These are phyloP conservation scores for Nemania sp. DNA, from an alignment of 2,329 filamentous ascomycete species.

Conservation along the genomic window DNA sequence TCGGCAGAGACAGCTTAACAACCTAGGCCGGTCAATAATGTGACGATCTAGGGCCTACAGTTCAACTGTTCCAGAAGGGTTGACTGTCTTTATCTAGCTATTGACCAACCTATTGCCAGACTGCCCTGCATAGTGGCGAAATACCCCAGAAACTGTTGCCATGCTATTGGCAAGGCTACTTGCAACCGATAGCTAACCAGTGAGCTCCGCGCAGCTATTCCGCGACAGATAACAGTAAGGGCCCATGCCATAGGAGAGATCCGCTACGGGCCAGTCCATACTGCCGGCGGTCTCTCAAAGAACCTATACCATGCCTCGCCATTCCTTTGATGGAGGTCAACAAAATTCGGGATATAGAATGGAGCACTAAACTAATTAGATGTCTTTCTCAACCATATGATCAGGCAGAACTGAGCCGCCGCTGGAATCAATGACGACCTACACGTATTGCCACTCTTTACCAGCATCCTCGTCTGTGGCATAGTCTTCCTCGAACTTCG, in stretches of 20 bases:
- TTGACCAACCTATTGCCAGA: background rate
- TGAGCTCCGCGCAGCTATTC: too few relatives aligned
- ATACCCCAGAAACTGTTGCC: background rate
- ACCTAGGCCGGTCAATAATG: background rate
- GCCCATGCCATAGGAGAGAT: background rate
- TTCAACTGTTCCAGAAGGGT: too few relatives aligned
- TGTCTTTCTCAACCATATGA: background rate
- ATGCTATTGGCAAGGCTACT: background rate
- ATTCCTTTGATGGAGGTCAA: background rate
- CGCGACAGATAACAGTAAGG: background rate
- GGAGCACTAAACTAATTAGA: background rate
- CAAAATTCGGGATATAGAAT: background rate
- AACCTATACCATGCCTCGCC: background rate
- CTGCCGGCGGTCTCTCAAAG: background rate
- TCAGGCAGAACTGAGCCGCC: background rate
- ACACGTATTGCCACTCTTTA: conserved; percentile 4
- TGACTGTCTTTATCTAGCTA: background rate
- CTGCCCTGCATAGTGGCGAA: background rate
- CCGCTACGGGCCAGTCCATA: background rate
- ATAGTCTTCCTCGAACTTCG: background rate
- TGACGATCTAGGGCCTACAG: too few relatives aligned
- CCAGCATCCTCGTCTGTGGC: background rate
- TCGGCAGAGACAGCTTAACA: too few relatives aligned
- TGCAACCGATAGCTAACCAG: background rate
- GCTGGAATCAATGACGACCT: background rate